Conservation (phyloP, 2,329 filamentous ascomycete species). For the Arthrobotrys iridis region DNA sequence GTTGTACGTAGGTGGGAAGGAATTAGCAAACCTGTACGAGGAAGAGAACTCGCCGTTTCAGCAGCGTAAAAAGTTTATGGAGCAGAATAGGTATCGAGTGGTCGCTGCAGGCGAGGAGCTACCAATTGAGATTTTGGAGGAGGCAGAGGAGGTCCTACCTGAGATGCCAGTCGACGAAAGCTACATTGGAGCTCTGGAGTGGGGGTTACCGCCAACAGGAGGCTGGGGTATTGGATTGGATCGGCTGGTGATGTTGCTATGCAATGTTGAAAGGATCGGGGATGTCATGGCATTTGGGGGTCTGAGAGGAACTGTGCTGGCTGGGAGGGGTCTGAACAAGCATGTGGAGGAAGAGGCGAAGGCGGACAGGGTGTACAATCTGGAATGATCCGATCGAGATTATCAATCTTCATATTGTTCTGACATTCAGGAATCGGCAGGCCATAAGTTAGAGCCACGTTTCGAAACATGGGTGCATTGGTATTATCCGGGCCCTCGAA, state of each 20-base stretch:
- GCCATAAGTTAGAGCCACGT: slow-evolving; percentile 8
- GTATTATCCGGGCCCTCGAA: slow-evolving; percentile 5
- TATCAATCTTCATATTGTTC: too few relatives aligned
- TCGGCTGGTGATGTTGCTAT: slow-evolving; percentile 88
- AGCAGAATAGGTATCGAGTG: slow-evolving; percentile 65
- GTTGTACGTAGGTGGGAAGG: slow-evolving; percentile 80
- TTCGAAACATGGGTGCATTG: not conserved
- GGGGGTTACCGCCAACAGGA: slow-evolving; percentile 91
- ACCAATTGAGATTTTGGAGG: slow-evolving; percentile 54
- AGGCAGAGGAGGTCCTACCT: slow-evolving; percentile 62
- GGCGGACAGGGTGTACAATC: not conserved
- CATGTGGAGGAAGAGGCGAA: not conserved
- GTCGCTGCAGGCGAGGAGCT: slow-evolving; percentile 56
- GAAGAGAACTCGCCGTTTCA: slow-evolving; percentile 94
- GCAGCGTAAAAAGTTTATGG: slow-evolving; percentile 82
- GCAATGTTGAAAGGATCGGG: slow-evolving; percentile 78
- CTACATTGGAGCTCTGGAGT: slow-evolving; percentile 85
- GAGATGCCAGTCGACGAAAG: slow-evolving; percentile 75
- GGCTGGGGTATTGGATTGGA: slow-evolving; percentile 97
- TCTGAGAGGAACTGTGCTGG: slow-evolving; percentile 70
- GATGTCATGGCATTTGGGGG: slow-evolving; percentile 91
- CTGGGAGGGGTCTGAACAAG: slow-evolving; percentile 55
- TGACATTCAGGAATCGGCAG: too few relatives aligned
- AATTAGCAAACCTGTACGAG: slow-evolving; percentile 96
- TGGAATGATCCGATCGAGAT: not conserved